Evolutionary conservation across 441 rosid genomes (phyloP).

Genomic region (Populus trichocarpa): DNA sequence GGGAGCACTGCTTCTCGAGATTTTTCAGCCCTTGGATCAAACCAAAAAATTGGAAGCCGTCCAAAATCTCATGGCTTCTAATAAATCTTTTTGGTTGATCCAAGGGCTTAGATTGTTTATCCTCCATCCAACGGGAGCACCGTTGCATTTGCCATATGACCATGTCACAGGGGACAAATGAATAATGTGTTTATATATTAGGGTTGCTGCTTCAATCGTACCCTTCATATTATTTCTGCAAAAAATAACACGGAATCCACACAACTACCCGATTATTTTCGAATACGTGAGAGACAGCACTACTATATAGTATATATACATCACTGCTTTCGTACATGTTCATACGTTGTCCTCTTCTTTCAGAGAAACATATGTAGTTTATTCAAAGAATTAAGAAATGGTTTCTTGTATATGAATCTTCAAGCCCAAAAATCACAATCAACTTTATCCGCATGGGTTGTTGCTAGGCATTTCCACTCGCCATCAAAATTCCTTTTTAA

Average conservation of each 20-base stretch:
- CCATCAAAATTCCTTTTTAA: conserved; percentile 15
- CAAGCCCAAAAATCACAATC: conserved; percentile 21
- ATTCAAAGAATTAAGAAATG: too few species aligned
- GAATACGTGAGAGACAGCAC: not conserved
- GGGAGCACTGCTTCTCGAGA: not conserved
- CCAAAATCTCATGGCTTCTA: not conserved
- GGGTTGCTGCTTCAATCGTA: conserved; percentile 23
- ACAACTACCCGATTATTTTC: too few species aligned
- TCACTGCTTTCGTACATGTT: not conserved
- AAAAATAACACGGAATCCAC: not conserved
- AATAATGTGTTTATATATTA: conserved; percentile 22
- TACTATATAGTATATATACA: not conserved
- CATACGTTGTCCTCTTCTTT: not conserved
- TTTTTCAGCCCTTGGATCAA: not conserved
- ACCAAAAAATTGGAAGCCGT: not conserved
- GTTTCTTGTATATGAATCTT: not conserved
- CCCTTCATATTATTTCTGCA: conserved; percentile 16
- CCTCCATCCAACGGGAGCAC: not conserved
- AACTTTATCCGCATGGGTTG: conserved; percentile 36
- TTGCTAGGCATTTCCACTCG: conserved; percentile 9
- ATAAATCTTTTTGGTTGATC: not conserved
- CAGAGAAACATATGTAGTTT: too few species aligned
- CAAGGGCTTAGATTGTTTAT: not conserved
- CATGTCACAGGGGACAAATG: conserved; percentile 31
- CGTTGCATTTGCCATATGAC: conserved; percentile 14